Conservation (phyloP, 805 yeast species). For the Wickerhamomyces hampshirensis region DNA sequence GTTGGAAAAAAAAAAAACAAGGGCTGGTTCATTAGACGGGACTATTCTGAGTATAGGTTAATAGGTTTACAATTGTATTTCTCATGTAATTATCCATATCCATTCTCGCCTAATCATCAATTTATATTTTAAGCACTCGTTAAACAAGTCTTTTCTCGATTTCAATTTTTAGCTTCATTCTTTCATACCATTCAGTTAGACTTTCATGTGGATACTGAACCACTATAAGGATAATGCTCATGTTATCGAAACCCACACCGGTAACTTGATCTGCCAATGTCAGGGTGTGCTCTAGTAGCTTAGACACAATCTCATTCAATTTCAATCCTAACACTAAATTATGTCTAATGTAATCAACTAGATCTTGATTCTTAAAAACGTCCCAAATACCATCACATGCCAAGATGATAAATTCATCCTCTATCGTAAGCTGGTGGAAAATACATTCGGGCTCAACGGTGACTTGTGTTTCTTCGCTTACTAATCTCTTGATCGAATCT, state of each 20-base stretch:
- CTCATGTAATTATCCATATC: no score
- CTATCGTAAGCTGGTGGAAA: constrained; percentile 40
- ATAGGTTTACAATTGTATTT: neutral
- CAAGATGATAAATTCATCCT: constrained; percentile 64
- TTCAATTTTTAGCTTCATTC: constrained; percentile 41
- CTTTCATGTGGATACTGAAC: constrained; percentile 42
- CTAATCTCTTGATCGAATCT: constrained; percentile 1
- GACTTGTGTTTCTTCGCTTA: constrained; percentile 57
- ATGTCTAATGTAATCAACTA: constrained; percentile 50
- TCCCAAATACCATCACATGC: constrained; percentile 91
- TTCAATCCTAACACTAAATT: constrained; percentile 53
- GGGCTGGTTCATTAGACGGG: neutral
- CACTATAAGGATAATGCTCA: constrained; percentile 70
- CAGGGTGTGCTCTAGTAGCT: constrained; percentile 59
- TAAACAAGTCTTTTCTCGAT: constrained; percentile 25
- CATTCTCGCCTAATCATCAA: no score
- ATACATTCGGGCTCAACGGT: constrained; percentile 76
- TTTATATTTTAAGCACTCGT: no score
- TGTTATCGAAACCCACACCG: constrained; percentile 79
- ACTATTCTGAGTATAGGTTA: neutral
- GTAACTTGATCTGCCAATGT: constrained; percentile 68
- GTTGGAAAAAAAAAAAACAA: neutral
- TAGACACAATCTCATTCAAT: constrained; percentile 53
- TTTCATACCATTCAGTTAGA: constrained; percentile 53
- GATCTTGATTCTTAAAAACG: constrained; percentile 50